Evolutionary conservation across 1,284 basidiomycete genomes (phyloP), one percentile per base, ranked within the genome.

Genomic region (Entoloma clypeatum): DNA sequence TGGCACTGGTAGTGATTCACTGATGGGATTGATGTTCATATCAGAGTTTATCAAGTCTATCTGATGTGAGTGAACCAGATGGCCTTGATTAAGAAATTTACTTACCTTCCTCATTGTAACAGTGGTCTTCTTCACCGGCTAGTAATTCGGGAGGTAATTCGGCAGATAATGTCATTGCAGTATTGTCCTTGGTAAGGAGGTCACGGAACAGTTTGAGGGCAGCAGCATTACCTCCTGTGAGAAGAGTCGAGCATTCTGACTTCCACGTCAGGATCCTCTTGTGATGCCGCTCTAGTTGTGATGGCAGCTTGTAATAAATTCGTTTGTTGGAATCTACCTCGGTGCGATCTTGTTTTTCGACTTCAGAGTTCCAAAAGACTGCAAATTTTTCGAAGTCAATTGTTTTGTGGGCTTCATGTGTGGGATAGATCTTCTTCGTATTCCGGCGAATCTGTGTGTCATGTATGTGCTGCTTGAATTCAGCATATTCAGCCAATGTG

Each of bases 301-400:
- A 23, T 34, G 32, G 32, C n/a, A 34, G 32, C 19, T 34, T 34
- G 32, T 34, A 34, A 23, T 34, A 34, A 13, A 34, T 11, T 6
- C 19, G 9, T 34, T 34, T 34, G 32, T 23, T 34, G n/a, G 32
- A 34, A 14, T 34, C 32, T 22, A 23, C 19, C 17, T 33, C 16
- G 17, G 17, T 33, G 7, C 9, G 16, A 33, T 19, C 17, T 19
- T 33, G 17, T 19, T 33, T 33, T 33, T 33, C 16, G 7, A 33
- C 31, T n/a, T 33, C 7, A 9, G 31, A 33, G 17, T 33, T 33
- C 17, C 31, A 33, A 33, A 19, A 33, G 17, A 33, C 31, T 19
- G 31, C 31, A 33, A 33, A 18, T n/a, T 33, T 33, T 33, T 33
- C 17, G 13, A 33, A 33, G 17, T 33, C 31, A 33, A 33, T 33